Percentiles rank a stretch among this genome's conserved stretches.
Evolutionary conservation across 1,284 basidiomycete genomes (phyloP).

Genomic region (Boletellus deceptivus): DNA sequence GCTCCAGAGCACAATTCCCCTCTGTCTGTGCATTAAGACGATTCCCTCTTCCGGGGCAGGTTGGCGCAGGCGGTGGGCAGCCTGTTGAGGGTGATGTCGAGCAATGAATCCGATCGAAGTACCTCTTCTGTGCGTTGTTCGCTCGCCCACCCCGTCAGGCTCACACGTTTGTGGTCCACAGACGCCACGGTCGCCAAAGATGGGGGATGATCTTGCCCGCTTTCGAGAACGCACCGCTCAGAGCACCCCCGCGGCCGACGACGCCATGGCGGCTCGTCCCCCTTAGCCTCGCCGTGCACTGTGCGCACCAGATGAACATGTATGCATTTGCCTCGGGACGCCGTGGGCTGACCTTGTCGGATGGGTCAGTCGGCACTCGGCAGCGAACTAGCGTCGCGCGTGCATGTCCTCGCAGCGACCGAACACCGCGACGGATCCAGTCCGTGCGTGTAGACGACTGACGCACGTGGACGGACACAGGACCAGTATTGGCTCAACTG

Average conservation of each 20-base stretch:
- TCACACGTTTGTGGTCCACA: too few relatives aligned
- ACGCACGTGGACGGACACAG: slow-evolving; percentile 23
- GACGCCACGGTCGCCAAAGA: slow-evolving; percentile 32
- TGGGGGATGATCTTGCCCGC: slow-evolving; percentile 40
- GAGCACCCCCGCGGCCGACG: slow-evolving; percentile 12
- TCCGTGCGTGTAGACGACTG: slow-evolving; percentile 37
- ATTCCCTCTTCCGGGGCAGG: slow-evolving; percentile 21
- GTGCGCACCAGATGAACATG: slow-evolving; percentile 40
- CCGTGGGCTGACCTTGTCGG: neutral
- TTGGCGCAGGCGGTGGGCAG: slow-evolving; percentile 36
- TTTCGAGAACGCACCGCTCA: slow-evolving; percentile 33
- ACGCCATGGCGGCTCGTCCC: slow-evolving; percentile 38
- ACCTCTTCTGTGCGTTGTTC: slow-evolving; percentile 12
- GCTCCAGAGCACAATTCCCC: too few relatives aligned
- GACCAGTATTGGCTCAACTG: slow-evolving; percentile 37
- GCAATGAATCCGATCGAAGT: slow-evolving; percentile 17
- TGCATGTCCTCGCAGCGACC: slow-evolving; percentile 45
- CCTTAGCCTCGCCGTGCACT: slow-evolving; percentile 41
- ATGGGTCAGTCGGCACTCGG: too few relatives aligned
- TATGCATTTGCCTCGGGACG: neutral
- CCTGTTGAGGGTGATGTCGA: slow-evolving; percentile 38
- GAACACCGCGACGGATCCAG: slow-evolving; percentile 49
- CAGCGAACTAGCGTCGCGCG: slow-evolving; percentile 40
- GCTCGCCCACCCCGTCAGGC: too few relatives aligned
- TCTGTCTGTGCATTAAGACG: too few relatives aligned